Conservation (phyloP, 2,329 filamentous ascomycete species). For the Thelonectria rubi region DNA sequence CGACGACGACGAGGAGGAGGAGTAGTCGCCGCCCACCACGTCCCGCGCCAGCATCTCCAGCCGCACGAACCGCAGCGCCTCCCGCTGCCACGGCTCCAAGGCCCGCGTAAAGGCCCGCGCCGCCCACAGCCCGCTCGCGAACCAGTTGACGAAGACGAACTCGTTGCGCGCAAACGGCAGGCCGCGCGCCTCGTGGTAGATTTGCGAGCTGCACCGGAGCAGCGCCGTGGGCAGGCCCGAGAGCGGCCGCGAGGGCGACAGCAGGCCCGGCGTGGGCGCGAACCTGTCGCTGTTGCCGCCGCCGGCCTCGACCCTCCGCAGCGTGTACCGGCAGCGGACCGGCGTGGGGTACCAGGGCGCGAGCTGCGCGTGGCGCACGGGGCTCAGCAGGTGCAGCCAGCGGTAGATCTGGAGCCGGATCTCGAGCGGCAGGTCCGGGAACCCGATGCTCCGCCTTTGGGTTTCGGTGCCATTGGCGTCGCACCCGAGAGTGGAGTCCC, state of each 20-base stretch:
- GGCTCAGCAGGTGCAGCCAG: conserved; percentile 52
- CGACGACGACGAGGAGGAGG: not conserved
- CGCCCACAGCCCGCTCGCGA: conserved; percentile 55
- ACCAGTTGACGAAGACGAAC: conserved; percentile 58
- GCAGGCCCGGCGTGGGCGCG: conserved; percentile 15
- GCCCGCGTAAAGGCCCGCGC: conserved; percentile 49
- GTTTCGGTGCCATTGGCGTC: not conserved
- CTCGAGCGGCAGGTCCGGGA: conserved; percentile 51
- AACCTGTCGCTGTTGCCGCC: not conserved
- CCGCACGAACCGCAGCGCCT: conserved; percentile 50
- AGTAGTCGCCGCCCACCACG: conserved; percentile 37
- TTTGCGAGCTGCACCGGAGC: conserved; percentile 49
- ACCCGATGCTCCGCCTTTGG: not conserved
- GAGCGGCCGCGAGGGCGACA: conserved; percentile 50
- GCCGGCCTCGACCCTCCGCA: conserved; percentile 31
- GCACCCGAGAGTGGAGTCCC: conserved; percentile 11
- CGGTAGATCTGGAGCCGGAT: conserved; percentile 58
- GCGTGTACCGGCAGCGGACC: conserved; percentile 45
- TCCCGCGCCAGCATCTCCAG: conserved; percentile 54
- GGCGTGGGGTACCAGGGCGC: conserved; percentile 52
- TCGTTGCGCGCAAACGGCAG: conserved; percentile 55
- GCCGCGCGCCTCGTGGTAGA: conserved; percentile 54
- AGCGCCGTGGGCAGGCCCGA: conserved; percentile 53
- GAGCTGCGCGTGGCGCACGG: conserved; percentile 50
- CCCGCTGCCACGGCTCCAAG: conserved; percentile 54